Base-by-base conservation (phyloP, 345 rosid species). In the Eucalyptus curtisii region DNA sequence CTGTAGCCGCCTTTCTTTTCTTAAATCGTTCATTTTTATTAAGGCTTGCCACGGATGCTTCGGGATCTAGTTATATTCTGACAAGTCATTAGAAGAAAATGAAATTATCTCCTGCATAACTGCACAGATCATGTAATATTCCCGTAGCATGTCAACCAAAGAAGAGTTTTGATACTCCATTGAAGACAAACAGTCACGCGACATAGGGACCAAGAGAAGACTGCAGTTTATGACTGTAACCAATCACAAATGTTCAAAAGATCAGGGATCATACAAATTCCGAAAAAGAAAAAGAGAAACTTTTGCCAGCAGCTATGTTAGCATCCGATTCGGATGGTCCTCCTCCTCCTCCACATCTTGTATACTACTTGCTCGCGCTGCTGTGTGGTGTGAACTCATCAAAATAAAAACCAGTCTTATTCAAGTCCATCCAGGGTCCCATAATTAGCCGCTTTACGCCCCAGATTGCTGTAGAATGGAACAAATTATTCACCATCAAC, bases 381-480 rank as follows among this genome's bases (percentile, higher is more conserved):
- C n/a, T 59, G 66, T 59, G 66, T 27, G n/a, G 14, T 61, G 33
- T 30, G 71, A 64, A 64, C 37, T 64, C 37, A 64, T 7, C 10
- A 30, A 64, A 64, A 64, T 55, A 55, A 55, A 55, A 55, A 24
- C 87, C 55, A 8, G 31, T 14, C 87, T 49, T 85, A 47, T 66
- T 66, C 79, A 66, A 25, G 64, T 17, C 76, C 88, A 87, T 61
- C 59, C n/a, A 24, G 31, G 45, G 33, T 50, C 49, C 88, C 13
- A 40, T 87, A 33, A 25, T 87, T 80, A 45, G 22, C 88, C 37
- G n/a, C 64, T 87, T 30, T 14, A 59, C n/a, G 53, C 68, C 37
- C 53, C 80, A n/a, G 42, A 45, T 20, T 87, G 44, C 88, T 87
- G 81, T 24, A 87, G 79, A 87, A 87, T 11, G 64, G 19, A 30